A percentile compares a stretch with the other conserved stretches of the same genome.
phyloP scores from a whole-genome alignment of 768 basidiomycete genomes.

The Boletus reticuloceps region DNA sequence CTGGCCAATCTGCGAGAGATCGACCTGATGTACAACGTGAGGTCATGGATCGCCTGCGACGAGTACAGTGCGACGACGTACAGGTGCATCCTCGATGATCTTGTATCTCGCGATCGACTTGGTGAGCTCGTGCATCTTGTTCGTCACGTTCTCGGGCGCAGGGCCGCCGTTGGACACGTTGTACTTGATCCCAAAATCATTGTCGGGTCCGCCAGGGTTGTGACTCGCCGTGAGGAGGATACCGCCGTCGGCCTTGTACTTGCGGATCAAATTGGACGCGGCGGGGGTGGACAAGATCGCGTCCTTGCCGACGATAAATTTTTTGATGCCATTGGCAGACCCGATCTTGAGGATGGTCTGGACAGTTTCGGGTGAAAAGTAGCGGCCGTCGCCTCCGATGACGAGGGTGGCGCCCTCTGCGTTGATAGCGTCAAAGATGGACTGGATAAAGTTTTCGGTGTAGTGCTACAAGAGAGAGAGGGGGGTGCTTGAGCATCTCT shows the following conservation, averaged over 20 bases:
- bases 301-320: conserved; percentile 91
- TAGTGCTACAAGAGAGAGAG: conserved; percentile 65
- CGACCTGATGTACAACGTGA: conserved; percentile 47
- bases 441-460: conserved; percentile 97
- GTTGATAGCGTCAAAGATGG: conserved; percentile 90
- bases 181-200: conserved; percentile 99
- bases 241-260: conserved; percentile 94
- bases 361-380: conserved; percentile 79
- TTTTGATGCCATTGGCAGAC: conserved; percentile 88
- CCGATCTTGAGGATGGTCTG: conserved; percentile 93
- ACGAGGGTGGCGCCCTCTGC: conserved; percentile 81
- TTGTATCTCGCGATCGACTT: conserved; percentile 87
- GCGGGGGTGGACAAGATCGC: conserved; percentile 95
- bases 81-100: conserved; percentile 71
- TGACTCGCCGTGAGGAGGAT: conserved; percentile 96
- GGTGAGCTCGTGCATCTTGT: conserved; percentile 90
- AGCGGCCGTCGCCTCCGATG: conserved; percentile 97
- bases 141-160: conserved; percentile 93
- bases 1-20: conserved; percentile 81
- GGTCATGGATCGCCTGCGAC: neutral
- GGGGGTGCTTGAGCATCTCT: conserved; percentile 18
- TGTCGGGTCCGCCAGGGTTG: conserved; percentile 97
- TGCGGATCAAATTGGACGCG: conserved; percentile 92
- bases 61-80: conserved; percentile 38
- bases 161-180: conserved; percentile 98